Base-by-base conservation (phyloP, 2,329 filamentous ascomycete genomes). In the Setomelanomma holmii region DNA sequence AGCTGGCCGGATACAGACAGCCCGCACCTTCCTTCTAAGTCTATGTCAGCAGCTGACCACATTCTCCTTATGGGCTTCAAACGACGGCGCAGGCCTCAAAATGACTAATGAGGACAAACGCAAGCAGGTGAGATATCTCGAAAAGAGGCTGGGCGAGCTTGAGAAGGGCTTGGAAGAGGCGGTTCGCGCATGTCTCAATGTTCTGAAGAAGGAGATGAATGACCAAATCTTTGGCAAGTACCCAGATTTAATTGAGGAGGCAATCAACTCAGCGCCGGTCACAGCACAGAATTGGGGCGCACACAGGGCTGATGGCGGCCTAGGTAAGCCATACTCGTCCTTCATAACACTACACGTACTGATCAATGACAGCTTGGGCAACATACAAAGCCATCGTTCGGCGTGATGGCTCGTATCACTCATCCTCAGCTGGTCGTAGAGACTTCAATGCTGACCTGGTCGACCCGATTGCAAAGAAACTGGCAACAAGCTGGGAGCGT, bases 311-410 rank as follows among this genome's bases (percentile, higher is more conserved):
- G 64, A 71, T 24, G 83, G 83, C 10, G 84, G 83, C 1, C 66
- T 83, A 16, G 21, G 39, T 41, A 24, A 41, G 39, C 27, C 7
- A 41, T 20, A n/a, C 12, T 16, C 16, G 21, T 19, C 8, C 6
- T 5, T 5, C 8, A 14, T 6, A 16, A 8, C 27, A 6, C 6
- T 24, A 12, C n/a, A 7, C 8, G 10, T 20, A 24, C 39, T 41
- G 22, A 41, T 14, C 20, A n/a, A 5, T n/a, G 23, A 7, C 27
- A 11, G 59, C 66, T 27, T 86, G 75, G 72, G 21, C 70, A 2
- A 86, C 84, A 0, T 87, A 86, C 59, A 83, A 80, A 66, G 85
- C 85, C 8, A 77, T 82, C 2, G 81, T 81, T 44, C 74, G 81
- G 35, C 76, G 83, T 39, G 60, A 78, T 47, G 84, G 82, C 4